Conservation (phyloP, 768 basidiomycete genomes). For the Strobilomyces dryophilus region DNA sequence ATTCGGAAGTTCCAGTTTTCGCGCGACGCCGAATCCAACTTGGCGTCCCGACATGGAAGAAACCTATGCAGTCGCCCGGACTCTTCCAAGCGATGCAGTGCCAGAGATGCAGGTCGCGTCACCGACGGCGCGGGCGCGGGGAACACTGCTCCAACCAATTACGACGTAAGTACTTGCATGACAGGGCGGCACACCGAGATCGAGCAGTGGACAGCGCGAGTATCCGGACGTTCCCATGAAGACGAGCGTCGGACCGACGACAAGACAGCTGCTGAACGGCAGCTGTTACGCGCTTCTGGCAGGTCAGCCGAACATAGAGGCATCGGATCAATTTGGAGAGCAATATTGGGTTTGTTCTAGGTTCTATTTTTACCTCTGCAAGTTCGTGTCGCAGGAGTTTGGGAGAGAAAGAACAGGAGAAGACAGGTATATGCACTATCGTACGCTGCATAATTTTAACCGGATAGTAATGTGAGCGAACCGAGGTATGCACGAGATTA, state of each 20-base stretch:
- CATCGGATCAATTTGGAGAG: neutral
- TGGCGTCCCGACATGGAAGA: too few relatives aligned
- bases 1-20: too few relatives aligned
- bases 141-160: too few relatives aligned
- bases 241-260: neutral
- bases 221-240: neutral
- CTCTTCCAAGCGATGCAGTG: too few relatives aligned
- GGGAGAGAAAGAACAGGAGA: neutral
- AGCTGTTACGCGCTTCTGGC: neutral
- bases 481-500: conserved; percentile 25
- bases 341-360: conserved; percentile 3
- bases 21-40: too few relatives aligned
- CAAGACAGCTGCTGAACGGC: neutral
- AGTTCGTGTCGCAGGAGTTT: neutral
- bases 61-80: too few relatives aligned
- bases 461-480: conserved; percentile 10
- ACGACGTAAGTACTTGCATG: neutral
- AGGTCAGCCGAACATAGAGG: neutral
- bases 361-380: conserved; percentile 7
- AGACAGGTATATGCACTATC: conserved; percentile 28
- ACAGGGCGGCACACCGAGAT: neutral
- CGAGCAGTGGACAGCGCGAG: neutral
- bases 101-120: too few relatives aligned
- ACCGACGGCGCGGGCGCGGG: too few relatives aligned
- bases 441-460: conserved; percentile 22